Evolutionary conservation across 768 basidiomycete species (phyloP).

Genomic region (Pleurotus citrinopileatus): DNA sequence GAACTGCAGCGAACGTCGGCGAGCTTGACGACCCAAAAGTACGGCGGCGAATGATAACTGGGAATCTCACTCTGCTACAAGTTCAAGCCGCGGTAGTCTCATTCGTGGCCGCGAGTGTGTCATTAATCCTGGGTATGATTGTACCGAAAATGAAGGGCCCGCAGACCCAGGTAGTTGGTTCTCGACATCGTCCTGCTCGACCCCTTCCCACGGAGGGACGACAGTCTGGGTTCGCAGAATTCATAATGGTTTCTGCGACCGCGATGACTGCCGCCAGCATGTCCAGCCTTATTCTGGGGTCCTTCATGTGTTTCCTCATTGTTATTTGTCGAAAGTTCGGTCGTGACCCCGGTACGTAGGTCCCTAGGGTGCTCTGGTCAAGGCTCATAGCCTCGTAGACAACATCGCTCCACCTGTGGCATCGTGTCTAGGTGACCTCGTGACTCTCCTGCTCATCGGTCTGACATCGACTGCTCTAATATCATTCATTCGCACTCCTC

Average conservation of each 20-base stretch:
- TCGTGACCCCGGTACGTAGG: constrained; percentile 74
- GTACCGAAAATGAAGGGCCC: constrained; percentile 38
- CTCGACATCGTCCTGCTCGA: neutral
- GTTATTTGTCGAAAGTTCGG: constrained; percentile 72
- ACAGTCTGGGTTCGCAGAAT: constrained; percentile 39
- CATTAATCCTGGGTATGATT: constrained; percentile 67
- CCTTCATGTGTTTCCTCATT: constrained; percentile 88
- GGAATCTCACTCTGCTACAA: constrained; percentile 85
- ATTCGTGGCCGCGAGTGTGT: constrained; percentile 76
- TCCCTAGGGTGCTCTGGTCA: neutral
- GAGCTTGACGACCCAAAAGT: constrained; percentile 72
- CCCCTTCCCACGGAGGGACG: constrained; percentile 17
- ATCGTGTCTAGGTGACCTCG: constrained; percentile 87
- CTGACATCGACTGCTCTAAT: constrained; percentile 70
- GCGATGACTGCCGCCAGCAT: constrained; percentile 80
- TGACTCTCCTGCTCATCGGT: constrained; percentile 86
- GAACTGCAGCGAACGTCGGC: constrained; percentile 92
- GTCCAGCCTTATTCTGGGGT: constrained; percentile 78
- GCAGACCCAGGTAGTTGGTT: constrained; percentile 5
- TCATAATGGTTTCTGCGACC: constrained; percentile 73
- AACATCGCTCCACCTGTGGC: constrained; percentile 97
- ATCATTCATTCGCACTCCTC: constrained; percentile 55
- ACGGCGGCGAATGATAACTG: constrained; percentile 66
- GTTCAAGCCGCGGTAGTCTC: constrained; percentile 92
- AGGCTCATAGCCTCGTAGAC: constrained; percentile 41